A percentile compares a stretch with the other conserved stretches of the same genome.
phyloP scores from a whole-genome alignment of 2,329 filamentous ascomycete species.

The Colletotrichum lupini region DNA sequence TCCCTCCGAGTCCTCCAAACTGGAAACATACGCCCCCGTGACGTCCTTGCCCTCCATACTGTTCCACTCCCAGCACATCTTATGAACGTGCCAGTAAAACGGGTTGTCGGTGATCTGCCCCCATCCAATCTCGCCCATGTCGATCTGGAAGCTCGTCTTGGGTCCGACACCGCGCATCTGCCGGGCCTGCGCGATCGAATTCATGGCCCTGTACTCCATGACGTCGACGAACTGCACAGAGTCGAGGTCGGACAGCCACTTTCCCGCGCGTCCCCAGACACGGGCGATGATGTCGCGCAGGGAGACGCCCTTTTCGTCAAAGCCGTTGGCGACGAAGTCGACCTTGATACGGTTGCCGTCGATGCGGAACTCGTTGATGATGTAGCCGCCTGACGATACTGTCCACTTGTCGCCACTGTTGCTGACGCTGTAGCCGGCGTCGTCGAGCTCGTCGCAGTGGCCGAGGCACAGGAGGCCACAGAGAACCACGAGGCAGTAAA shows the following conservation, averaged over 20 bases:
- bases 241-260: neutral
- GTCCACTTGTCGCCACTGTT: neutral
- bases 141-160: neutral
- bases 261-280: neutral
- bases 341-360: neutral
- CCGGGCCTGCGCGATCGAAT: neutral
- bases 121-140: neutral
- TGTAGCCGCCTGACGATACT: neutral
- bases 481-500: neutral
- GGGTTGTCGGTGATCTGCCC: neutral
- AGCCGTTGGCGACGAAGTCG: neutral
- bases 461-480: neutral
- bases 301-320: neutral
- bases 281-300: neutral
- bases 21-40: neutral
- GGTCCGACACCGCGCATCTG: neutral
- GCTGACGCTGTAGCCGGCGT: neutral
- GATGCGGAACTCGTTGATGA: neutral
- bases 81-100: neutral
- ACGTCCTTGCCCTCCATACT: neutral
- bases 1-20: neutral
- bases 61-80: neutral
- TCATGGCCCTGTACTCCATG: neutral
- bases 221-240: neutral
- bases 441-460: neutral